Evolutionary conservation across 2,329 filamentous ascomycete species (phyloP), one percentile per base, ranked within the genome.

Genomic region (Claviceps arundinis): DNA sequence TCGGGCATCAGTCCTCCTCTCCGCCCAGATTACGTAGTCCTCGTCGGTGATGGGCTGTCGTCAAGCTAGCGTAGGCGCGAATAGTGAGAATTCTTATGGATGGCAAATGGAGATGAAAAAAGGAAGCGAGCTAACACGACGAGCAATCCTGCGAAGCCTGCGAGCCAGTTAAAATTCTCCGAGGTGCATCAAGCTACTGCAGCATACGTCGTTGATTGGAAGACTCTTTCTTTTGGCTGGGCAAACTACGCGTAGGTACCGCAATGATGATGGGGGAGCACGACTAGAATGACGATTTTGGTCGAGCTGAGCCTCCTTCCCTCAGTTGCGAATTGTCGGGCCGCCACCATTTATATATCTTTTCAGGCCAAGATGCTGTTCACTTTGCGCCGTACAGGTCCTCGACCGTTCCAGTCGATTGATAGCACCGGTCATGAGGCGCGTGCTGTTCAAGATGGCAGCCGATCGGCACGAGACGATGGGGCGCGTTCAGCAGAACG

Each of bases 91-190:
- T 40, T 16, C 5, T 17, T 22, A 22, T 22, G 22, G 3, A 14
- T 30, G 22, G 34, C 44, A 51, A 47, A n/a, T 17, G 7, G 41
- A 40, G 26, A 37, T 19, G 38, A 13, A 37, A 13, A 11, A 13
- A n/a, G 7, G 37, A 17, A 34, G 34, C 13, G n/a, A 13, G 34
- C n/a, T 34, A 37, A 51, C 43, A 46, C 37, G 49, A 46, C 42
- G 26, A 57, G 52, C 54, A 52, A 51, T 53, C 50, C 54, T 54
- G 52, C 48, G 52, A 50, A 9, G 38, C 43, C 43, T 40, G 44
- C 48, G 54, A 51, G 53, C 59, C 60, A 62, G 56, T 61, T 56
- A 57, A 56, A 55, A 53, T 50, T 47, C 55, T 59, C 57, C 54
- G 56, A 55, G 56, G 56, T 58, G 58, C 59, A 57, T 47, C 45